Base-by-base conservation (phyloP, 108 stramenopile species). In the Skeletonema tropicum region DNA sequence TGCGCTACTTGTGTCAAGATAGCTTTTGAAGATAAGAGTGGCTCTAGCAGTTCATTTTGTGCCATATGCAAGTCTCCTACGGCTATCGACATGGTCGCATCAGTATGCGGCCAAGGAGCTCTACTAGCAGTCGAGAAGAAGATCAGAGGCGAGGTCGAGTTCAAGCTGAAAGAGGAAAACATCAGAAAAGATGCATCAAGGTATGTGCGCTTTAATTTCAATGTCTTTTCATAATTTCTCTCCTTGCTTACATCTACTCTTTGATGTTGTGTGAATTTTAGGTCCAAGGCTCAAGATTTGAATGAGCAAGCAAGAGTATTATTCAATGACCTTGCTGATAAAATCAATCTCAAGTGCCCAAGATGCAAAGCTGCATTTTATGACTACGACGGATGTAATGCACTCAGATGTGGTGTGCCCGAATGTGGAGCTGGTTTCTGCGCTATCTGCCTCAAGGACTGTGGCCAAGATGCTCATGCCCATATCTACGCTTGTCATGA, bases 321-420 rank as follows among this genome's bases (percentile, higher is more conserved):
- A 26, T 85, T 77, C 73, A 78, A 85, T 38, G 63, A 79, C 5
- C 57, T 83, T 8, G 46, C 82, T 3, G 78, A 85, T 21, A 29
- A 67, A 17, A 38, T 85, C 15, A 85, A 79, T 32, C 73, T 85
- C 35, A 77, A 79, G 49, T 85, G 85, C 36, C 85, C 85, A 10
- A 57, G 85, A 19, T 85, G 85, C 63, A 12, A 70, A 21, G 19
- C 35, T 12, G 82, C 58, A 38, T 85, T 85, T 49, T 19, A 71
- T 70, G 85, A 85, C 60, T 85, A 85, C 57, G 77, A 74, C 17
- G 85, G 85, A n/a, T 85, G 85, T 58, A 83, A 85, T 45, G 85
- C 85, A 21, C 65, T 85, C 42, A 75, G 21, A 9, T 85, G 85
- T 36, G 66, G 45, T 7, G 42, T 38, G 23, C 48, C 62, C 9